A percentile compares a stretch with the other conserved stretches of the same genome.
Conservation (phyloP, 2,329 filamentous ascomycete genomes). For the Verticillium zaregamsianum region DNA sequence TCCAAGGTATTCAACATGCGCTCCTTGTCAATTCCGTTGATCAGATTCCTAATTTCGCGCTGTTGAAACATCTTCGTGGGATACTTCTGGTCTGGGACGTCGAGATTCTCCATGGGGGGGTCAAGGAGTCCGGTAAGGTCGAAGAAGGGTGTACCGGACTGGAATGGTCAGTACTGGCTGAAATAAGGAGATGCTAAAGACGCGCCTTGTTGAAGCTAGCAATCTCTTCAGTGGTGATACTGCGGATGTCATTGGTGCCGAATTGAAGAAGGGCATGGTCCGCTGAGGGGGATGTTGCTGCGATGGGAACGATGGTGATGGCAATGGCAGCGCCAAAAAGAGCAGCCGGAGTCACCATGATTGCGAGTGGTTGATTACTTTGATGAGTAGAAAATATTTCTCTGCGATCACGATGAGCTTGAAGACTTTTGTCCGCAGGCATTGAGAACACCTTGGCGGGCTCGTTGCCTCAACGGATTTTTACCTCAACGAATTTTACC, state of each 20-base stretch:
- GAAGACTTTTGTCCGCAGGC: too few species aligned
- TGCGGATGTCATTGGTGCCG: background rate
- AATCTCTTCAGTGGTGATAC: background rate
- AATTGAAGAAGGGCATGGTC: background rate
- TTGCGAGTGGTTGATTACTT: too few species aligned
- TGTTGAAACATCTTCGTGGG: background rate
- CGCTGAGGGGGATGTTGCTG: background rate
- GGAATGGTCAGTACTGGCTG: background rate
- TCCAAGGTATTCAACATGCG: background rate
- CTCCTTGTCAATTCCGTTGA: background rate
- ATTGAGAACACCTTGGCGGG: too few species aligned
- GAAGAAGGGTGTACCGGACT: background rate
- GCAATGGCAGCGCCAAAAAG: background rate
- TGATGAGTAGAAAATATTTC: too few species aligned
- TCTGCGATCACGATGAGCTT: too few species aligned
- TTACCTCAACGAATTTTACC: too few species aligned
- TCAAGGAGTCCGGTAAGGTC: background rate
- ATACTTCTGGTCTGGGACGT: background rate
- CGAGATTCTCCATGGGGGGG: background rate
- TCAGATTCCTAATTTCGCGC: background rate
- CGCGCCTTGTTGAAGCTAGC: background rate
- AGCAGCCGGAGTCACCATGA: background rate
- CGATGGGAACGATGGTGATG: background rate
- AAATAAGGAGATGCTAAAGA: background rate
- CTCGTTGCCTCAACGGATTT: too few species aligned